Base-by-base conservation (phyloP, 495 filamentous ascomycete genomes). In the Aspergillus heteromorphus region DNA sequence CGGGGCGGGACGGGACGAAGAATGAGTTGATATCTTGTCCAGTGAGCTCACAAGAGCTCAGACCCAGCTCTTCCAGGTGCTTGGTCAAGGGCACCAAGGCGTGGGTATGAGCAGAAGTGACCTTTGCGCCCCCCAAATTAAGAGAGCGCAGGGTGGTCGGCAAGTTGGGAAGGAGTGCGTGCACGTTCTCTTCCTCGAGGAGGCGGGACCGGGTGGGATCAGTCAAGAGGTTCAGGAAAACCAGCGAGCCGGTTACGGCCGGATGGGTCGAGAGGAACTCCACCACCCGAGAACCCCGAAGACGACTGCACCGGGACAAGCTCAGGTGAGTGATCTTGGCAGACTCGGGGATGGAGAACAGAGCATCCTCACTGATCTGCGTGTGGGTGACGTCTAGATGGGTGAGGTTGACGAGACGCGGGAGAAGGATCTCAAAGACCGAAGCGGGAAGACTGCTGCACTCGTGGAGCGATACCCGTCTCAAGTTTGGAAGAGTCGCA, bases 301-400 rank as follows among this genome's bases (percentile, higher is more conserved):
- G 78, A 18, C 81, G 73, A 11, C 79, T 84, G 76, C 90, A 93
- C 59, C 86, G 87, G 42, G 85, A 84, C 31, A 95, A 69, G 58
- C 91, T 91, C 42, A 95, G 74, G 64, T 95, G 90, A 14, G 88
- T 91, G 57, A 93, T 81, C 51, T 69, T 73, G 7, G 90, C 89
- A 7, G 84, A 84, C 14, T 77, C 60, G 2, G 89, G 88, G 50
- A 95, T 88, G 17, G 85, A 81, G 52, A 77, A 69, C 16, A 95
- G 78, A 20, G 88, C 89, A 14, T 72, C 74, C 65, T 91, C 83
- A 27, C 83, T 92, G 60, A 95, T 81, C 51, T 85, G 82, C 2
- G 90, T 93, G 59, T 89, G 87, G 6, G 85, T 84, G 30, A 92
- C 76, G 64, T 95, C 90, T 27, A 95, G 79, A 61, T 92, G 88